Base-by-base conservation (phyloP, 1,284 basidiomycete species). In the Irpex lacteus region DNA sequence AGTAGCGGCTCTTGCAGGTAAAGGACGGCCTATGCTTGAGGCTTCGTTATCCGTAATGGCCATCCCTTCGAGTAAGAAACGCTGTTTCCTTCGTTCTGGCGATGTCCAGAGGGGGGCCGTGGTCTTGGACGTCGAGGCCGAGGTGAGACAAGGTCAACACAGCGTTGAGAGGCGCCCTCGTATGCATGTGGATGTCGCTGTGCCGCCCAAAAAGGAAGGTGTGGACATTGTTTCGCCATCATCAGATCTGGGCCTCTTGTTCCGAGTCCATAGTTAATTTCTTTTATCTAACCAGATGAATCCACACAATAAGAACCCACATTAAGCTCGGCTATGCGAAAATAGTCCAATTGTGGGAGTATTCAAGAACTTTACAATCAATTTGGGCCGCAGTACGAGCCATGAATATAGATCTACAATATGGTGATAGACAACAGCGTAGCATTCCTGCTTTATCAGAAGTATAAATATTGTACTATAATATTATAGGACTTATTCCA, bases 71-170 rank as follows among this genome's bases (percentile, higher is more conserved):
- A 36, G 34, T 34, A 56, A 9, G 34, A 15, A 32, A 32, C 26
- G 26, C 34, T 34, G 54, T 32, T 56, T 32, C 34, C 54, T 19
- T 34, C 54, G 54, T 56, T 19, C 54, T 34, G 34, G 32, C n/a
- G 26, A 9, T 56, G 54, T 32, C 34, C 54, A 52, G 32, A 56
- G 54, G 32, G n/a, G 2, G 54, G 34, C 54, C 54, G 26, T 32
- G 8, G n/a, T 56, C 54, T 56, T 36, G 54, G 13, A 36, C 18
- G 54, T 56, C 32, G 54, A 36, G 9, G 54, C 8, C 26, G 54
- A 56, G 34, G 54, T 18, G 34, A 26, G 54, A 34, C 54, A 56
- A 56, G 54, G 54, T 56, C 54, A 56, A 56, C 54, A 56, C 26
- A 34, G 54, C 26, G 50, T 15, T 56, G 9, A 34, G 54, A 56